A percentile compares a stretch with the other conserved stretches of the same genome.
phyloP scores from a whole-genome alignment of 768 basidiomycete genomes.

The Mycena chlorophos region DNA sequence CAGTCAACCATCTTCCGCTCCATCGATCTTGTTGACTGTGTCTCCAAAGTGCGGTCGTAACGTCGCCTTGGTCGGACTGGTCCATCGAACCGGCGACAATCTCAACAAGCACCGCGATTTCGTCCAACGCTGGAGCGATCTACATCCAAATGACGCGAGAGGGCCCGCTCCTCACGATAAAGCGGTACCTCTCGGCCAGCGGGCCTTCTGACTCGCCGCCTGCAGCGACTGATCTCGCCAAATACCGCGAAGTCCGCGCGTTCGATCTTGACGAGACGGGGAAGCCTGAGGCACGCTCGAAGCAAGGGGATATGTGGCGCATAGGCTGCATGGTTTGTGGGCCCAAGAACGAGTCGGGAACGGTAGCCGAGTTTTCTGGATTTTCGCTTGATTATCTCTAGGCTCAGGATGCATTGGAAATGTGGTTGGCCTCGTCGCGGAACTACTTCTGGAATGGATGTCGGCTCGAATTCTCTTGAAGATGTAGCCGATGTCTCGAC shows the following conservation, averaged over 20 bases:
- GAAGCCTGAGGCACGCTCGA: not conserved
- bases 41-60: conserved; percentile 4
- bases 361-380: conserved; percentile 6
- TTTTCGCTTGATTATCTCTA: conserved; percentile 12
- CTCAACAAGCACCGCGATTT: not conserved
- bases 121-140: not conserved
- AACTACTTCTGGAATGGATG: too few species aligned
- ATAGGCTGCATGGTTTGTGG: conserved; percentile 17
- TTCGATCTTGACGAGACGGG: conserved; percentile 6
- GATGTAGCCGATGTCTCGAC: too few species aligned
- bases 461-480: too few species aligned
- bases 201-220: not conserved
- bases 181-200: not conserved
- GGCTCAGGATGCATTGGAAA: too few species aligned
- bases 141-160: conserved; percentile 9
- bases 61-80: conserved; percentile 16
- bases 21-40: not conserved
- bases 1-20: not conserved
- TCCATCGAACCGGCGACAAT: conserved; percentile 7
- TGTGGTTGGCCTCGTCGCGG: too few species aligned
- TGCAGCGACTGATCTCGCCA: not conserved
- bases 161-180: not conserved
- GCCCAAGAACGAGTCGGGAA: conserved; percentile 14
- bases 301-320: not conserved
- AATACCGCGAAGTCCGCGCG: conserved; percentile 9